A percentile compares a stretch with the other conserved stretches of the same genome.
Conservation (phyloP, 306 rosid species). For the Prunus mume region DNA sequence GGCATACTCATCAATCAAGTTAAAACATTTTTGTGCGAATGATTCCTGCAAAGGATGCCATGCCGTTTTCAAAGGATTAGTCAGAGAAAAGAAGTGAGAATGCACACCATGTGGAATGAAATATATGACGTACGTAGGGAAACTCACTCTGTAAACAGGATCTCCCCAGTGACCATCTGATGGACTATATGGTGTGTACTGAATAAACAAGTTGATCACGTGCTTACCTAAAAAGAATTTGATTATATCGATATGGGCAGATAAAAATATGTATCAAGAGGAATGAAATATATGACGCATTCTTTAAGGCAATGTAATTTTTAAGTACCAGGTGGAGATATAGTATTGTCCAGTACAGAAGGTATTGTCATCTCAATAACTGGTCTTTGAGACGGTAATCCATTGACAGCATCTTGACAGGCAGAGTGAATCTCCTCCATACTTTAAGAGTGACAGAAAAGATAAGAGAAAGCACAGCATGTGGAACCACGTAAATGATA, state of each 20-base stretch:
- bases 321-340: slow-evolving; percentile 86
- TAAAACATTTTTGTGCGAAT: slow-evolving; percentile 68
- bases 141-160: slow-evolving; percentile 63
- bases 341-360: slow-evolving; percentile 72
- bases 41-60: slow-evolving; percentile 49
- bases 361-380: slow-evolving; percentile 95
- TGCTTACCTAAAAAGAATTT: slow-evolving; percentile 64
- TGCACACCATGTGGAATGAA: neutral
- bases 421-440: slow-evolving; percentile 88
- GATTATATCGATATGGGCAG: neutral
- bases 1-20: slow-evolving; percentile 82
- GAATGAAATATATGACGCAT: slow-evolving; percentile 15
- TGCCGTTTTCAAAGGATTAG: neutral
- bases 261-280: slow-evolving; percentile 1
- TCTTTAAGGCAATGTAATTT: neutral
- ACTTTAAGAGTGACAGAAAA: slow-evolving; percentile 35
- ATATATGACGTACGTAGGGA: neutral
- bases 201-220: slow-evolving; percentile 83
- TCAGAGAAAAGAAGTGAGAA: neutral
- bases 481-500: neutral
- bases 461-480: neutral
- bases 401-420: slow-evolving; percentile 74
- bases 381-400: slow-evolving; percentile 77
- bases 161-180: slow-evolving; percentile 85
- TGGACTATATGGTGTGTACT: slow-evolving; percentile 85